phyloP scores from a whole-genome alignment of 2,329 filamentous ascomycete genomes.

The Rhinocladiella similis region DNA sequence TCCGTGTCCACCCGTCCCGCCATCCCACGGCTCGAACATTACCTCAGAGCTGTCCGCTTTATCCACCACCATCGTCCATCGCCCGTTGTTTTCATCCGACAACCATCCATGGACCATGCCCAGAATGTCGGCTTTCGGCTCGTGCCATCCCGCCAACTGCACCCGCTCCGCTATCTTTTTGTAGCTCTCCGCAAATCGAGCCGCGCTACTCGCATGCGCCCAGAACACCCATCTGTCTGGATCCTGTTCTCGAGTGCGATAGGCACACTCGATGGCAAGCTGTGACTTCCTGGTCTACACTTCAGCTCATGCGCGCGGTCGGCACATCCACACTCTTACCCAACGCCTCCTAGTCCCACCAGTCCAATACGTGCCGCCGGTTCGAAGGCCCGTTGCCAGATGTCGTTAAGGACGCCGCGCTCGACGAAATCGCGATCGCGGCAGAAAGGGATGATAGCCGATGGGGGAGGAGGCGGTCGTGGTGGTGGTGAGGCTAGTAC shows the following conservation, averaged over 20 bases:
- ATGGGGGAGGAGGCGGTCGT: conserved; percentile 22
- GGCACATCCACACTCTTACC: conserved; percentile 30
- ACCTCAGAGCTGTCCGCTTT: conserved; percentile 12
- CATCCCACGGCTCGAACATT: background rate
- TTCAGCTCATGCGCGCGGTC: background rate
- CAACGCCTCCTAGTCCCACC: conserved; percentile 38
- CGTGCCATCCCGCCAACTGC: conserved; percentile 12
- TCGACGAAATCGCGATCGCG: conserved; percentile 36
- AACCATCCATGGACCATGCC: conserved; percentile 11
- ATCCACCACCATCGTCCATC: conserved; percentile 17
- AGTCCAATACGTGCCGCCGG: conserved; percentile 32
- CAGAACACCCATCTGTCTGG: conserved; percentile 32
- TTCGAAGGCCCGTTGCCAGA: conserved; percentile 26
- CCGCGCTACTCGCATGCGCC: conserved; percentile 30
- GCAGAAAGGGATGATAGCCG: conserved; percentile 34
- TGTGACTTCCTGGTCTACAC: conserved; percentile 32
- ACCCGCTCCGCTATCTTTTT: conserved; percentile 24
- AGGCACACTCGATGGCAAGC: conserved; percentile 31
- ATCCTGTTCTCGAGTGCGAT: conserved; percentile 24
- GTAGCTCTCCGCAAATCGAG: conserved; percentile 31
- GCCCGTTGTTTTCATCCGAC: conserved; percentile 6
- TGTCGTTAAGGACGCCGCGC: conserved; percentile 30
- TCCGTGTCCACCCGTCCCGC: conserved; percentile 20
- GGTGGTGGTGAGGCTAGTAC: conserved; percentile 9
- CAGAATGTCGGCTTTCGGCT: conserved; percentile 5